Percentiles rank a stretch among this genome's conserved stretches.
phyloP scores from a whole-genome alignment of 192 early-diverging fungal genomes.

The Funneliformis geosporum region DNA sequence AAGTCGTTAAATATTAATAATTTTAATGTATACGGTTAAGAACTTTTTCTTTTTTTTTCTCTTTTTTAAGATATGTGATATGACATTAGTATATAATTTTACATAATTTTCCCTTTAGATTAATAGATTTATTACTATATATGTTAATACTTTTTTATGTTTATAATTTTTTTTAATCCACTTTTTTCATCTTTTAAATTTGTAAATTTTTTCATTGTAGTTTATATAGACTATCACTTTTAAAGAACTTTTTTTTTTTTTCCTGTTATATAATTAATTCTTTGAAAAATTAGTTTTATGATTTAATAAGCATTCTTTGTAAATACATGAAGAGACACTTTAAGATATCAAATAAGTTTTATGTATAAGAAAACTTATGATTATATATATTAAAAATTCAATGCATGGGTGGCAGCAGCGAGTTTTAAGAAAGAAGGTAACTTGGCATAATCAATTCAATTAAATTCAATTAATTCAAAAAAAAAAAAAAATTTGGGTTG shows the following conservation, averaged over 20 bases:
- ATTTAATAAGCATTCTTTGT: background rate
- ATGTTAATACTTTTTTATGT: background rate
- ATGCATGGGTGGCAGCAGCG: background rate
- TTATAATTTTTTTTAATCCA: background rate
- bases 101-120: background rate
- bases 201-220: background rate
- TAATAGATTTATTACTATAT: background rate
- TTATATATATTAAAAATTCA: background rate
- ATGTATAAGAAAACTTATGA: background rate
- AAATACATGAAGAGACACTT: background rate
- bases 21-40: background rate
- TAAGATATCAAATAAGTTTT: background rate
- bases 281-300: background rate
- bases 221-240: background rate
- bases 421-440: background rate
- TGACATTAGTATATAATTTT: background rate
- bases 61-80: background rate
- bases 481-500: too few species aligned
- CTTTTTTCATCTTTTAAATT: background rate
- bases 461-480: too few species aligned
- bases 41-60: background rate
- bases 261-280: background rate
- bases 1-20: slow-evolving; percentile 10
- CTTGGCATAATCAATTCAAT: background rate
- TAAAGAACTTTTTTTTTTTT: background rate